Base-by-base conservation (phyloP, 805 yeast genomes). In the Saturnispora bothae region DNA sequence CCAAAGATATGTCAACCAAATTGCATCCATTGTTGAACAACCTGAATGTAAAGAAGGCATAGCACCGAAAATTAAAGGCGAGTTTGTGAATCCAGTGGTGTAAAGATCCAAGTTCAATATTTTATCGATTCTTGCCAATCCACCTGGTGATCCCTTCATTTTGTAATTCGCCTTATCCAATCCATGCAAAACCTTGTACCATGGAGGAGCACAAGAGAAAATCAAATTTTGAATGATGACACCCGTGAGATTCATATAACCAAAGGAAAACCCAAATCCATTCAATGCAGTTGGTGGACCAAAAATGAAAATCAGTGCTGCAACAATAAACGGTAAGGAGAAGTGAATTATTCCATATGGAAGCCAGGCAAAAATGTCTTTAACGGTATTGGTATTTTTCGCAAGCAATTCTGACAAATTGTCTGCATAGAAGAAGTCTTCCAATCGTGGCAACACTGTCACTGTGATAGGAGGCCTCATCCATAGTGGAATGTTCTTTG, bases 141-240 rank as follows among this genome's bases (percentile, higher is more conserved):
- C 98, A 48, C 97, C 98, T 0, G 98, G 95, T 1, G 94, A 81
- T 10, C 97, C 98, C 34, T 68, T 66, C 95, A 89, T 86, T 38
- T 78, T 65, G 59, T 89, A 89, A 60, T 85, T 76, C 3, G 97
- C 97, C 22, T 95, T 92, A 39, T 74, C 79, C 43, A 88, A 68
- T 2, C 95, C 96, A 54, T 89, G 79, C 34, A 78, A 58, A 42
- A 75, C 75, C 51, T 83, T 82, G 57, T 89, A 89, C 98, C 98
- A 89, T 15, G 98, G 98, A 12, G 98, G 94, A 38, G 97, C 96
- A 35, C 92, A 83, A 5, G 98, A 95, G 56, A 84, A 85, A 4
- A 78, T 45, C 20, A 55, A 40, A 47, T 85, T 69, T 62, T 92
- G 97, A 40, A 74, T 72, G 26, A 81, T 52, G 23, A 89, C 96